phyloP scores from a whole-genome alignment of 2,329 filamentous ascomycete genomes.

The Colletotrichum sp. region DNA sequence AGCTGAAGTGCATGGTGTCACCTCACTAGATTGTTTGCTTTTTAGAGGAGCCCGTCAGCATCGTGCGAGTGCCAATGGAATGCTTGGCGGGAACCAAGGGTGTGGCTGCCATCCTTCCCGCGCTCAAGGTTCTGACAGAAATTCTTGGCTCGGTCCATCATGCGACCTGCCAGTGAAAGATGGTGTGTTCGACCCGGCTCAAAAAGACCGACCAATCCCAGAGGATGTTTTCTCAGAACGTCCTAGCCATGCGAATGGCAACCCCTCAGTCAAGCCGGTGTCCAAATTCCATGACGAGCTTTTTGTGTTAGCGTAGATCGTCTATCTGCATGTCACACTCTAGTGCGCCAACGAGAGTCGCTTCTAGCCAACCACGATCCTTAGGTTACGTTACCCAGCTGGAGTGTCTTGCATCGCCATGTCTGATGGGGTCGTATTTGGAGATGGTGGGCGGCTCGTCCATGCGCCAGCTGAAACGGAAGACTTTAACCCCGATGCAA shows the following conservation, averaged over 20 bases:
- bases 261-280: not conserved
- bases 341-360: not conserved
- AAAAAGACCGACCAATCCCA: not conserved
- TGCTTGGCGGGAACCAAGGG: not conserved
- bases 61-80: not conserved
- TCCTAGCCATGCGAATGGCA: not conserved
- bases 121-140: not conserved
- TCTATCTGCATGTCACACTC: not conserved
- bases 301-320: not conserved
- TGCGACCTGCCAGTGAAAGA: not conserved
- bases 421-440: not conserved
- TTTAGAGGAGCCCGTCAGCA: not conserved
- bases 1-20: not conserved
- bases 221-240: not conserved
- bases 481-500: not conserved
- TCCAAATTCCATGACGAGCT: not conserved
- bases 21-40: not conserved
- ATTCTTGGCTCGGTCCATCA: not conserved
- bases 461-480: slow-evolving; percentile 1
- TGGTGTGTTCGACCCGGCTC: not conserved
- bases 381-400: not conserved
- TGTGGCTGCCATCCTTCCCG: not conserved
- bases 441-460: not conserved
- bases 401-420: not conserved
- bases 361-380: not conserved